These are phyloP conservation scores for Pythium volutum DNA, from an alignment of 352 stramenopile species.

Conservation along the genomic window DNA sequence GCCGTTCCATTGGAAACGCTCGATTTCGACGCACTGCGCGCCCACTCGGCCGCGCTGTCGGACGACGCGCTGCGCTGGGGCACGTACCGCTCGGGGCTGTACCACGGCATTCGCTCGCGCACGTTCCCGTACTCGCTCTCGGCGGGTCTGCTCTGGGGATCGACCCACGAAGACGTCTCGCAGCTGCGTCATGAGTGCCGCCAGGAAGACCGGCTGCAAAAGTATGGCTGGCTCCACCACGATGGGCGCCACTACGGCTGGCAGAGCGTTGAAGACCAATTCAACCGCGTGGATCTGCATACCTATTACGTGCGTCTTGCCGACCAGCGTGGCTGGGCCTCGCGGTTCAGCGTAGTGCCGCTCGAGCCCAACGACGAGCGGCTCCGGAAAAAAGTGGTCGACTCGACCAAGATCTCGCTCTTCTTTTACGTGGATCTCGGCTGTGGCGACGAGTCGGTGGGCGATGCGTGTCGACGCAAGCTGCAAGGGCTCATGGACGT, in stretches of 20 bases:
- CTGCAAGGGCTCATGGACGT: constrained; percentile 56
- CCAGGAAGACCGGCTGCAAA: constrained; percentile 72
- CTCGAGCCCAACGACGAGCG: constrained; percentile 46
- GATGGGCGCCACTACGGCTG: constrained; percentile 57
- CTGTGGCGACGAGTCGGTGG: constrained; percentile 64
- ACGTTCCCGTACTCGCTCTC: constrained; percentile 61
- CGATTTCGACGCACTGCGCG: constrained; percentile 32
- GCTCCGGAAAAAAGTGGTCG: constrained; percentile 32
- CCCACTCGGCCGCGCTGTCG: constrained; percentile 39
- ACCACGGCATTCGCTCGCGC: constrained; percentile 74
- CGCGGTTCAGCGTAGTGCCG: constrained; percentile 37
- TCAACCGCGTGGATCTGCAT: constrained; percentile 59
- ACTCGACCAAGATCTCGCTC: constrained; percentile 61
- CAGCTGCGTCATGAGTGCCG: constrained; percentile 73
- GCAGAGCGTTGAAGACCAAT: constrained; percentile 71
- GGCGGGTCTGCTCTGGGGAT: constrained; percentile 69
- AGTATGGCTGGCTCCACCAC: constrained; percentile 81
- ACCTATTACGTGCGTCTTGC: constrained; percentile 58
- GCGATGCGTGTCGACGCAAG: constrained; percentile 43
- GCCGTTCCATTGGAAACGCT: constrained; percentile 12
- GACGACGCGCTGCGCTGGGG: constrained; percentile 52
- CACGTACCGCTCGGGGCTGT: constrained; percentile 73
- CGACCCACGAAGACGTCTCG: constrained; percentile 63
- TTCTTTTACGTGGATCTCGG: constrained; percentile 81
- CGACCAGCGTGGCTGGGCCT: constrained; percentile 42